Conservation (phyloP, 2,329 filamentous ascomycete genomes). For the Arthrinium puccinioides region DNA sequence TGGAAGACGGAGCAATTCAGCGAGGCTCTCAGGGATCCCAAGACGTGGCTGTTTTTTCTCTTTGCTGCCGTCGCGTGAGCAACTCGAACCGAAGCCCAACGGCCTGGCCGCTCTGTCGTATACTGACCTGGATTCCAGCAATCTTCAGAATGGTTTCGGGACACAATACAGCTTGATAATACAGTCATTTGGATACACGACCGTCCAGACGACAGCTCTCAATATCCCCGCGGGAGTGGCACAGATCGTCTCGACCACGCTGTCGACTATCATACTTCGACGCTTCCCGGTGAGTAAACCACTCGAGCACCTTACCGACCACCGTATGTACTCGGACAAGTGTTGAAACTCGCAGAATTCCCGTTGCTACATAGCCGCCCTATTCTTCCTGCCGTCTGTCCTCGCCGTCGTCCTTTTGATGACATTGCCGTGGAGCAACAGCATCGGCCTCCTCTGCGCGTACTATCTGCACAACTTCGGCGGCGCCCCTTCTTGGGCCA, state of each 20-base stretch:
- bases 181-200: slow-evolving; percentile 4
- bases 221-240: slow-evolving; percentile 2
- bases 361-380: slow-evolving; percentile 3
- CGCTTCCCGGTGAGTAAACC: slow-evolving; percentile 4
- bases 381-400: slow-evolving; percentile 4
- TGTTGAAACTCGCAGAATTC: slow-evolving; percentile 1
- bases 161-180: slow-evolving; percentile 3
- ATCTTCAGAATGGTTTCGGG: slow-evolving; percentile 4
- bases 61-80: slow-evolving; percentile 4
- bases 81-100: too few relatives aligned
- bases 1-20: slow-evolving; percentile 3
- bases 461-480: slow-evolving; percentile 5
- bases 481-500: slow-evolving; percentile 4
- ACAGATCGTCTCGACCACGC: slow-evolving; percentile 1
- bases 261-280: slow-evolving; percentile 3
- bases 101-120: not conserved
- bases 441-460: slow-evolving; percentile 3
- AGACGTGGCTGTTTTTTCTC: slow-evolving; percentile 6
- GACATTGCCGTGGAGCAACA: slow-evolving; percentile 3
- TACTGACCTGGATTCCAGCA: not conserved
- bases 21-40: slow-evolving; percentile 3
- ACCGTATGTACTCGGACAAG: not conserved
- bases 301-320: too few relatives aligned
- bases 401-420: slow-evolving; percentile 2
- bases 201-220: slow-evolving; percentile 2